Evolutionary conservation across 257 asterid genomes (phyloP).

Genomic region (Solanum chaucha): DNA sequence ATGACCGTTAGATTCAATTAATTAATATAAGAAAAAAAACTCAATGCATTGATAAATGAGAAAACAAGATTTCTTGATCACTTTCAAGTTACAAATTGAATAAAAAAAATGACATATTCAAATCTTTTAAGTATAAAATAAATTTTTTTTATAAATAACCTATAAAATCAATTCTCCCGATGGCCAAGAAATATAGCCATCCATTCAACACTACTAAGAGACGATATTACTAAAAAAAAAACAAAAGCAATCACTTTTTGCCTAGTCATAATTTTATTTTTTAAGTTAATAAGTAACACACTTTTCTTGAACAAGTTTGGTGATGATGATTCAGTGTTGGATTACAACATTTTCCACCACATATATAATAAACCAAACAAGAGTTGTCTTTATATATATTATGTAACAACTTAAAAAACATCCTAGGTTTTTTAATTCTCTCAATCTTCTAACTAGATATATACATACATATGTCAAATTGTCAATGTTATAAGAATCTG

Average conservation of each 20-base stretch:
- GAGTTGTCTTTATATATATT: background rate
- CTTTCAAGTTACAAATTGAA: background rate
- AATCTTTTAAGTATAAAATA: background rate
- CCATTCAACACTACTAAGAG: background rate
- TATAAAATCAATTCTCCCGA: background rate
- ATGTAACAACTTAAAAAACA: background rate
- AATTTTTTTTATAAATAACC: background rate
- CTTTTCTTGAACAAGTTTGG: background rate
- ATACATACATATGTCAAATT: background rate
- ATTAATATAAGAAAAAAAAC: background rate
- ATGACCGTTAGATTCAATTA: background rate
- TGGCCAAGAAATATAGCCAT: background rate
- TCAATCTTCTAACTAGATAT: background rate
- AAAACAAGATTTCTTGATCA: no score
- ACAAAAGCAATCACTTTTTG: background rate
- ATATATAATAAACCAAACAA: background rate
- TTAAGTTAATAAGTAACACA: background rate
- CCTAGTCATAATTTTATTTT: background rate
- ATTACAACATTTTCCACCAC: background rate
- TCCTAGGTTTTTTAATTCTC: background rate
- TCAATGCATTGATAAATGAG: background rate
- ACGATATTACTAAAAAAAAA: background rate
- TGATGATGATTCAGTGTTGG: background rate
- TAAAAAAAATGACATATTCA: background rate
- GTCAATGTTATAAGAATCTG: background rate